Percentiles rank a stretch among this genome's conserved stretches.
These are phyloP conservation scores for Canavalia gladiata DNA, from an alignment of 306 rosid species.

Conservation along the genomic window DNA sequence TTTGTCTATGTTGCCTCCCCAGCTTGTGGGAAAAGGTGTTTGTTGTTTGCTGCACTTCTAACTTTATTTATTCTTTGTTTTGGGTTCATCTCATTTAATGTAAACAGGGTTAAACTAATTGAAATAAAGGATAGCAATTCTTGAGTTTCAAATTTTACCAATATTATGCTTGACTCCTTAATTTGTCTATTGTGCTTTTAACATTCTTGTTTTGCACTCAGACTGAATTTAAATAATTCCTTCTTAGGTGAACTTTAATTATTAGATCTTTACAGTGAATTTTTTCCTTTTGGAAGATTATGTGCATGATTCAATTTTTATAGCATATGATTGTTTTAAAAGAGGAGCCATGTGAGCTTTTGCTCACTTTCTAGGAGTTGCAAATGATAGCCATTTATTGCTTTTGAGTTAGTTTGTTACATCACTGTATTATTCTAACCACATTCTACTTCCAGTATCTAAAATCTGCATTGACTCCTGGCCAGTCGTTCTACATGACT, in stretches of 20 bases:
- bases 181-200: background rate
- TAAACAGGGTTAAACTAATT: background rate
- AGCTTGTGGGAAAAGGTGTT: constrained; percentile 4
- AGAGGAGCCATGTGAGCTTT: background rate
- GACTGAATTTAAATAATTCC: background rate
- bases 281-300: constrained; percentile 12
- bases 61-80: background rate
- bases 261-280: background rate
- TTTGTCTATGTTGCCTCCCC: background rate
- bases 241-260: background rate
- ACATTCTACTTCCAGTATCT: constrained; percentile 15
- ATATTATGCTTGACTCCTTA: background rate
- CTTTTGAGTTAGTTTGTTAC: constrained; percentile 25
- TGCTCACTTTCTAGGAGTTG: background rate
- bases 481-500: constrained; percentile 23
- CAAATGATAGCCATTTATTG: constrained; percentile 26
- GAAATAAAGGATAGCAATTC: background rate
- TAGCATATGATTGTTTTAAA: constrained; percentile 24
- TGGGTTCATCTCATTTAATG: background rate
- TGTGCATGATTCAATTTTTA: background rate
- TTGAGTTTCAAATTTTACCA: background rate
- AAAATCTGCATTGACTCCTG: constrained; percentile 29
- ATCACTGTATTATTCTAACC: background rate
- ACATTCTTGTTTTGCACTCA: constrained; percentile 4
- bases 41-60: background rate